A percentile compares a stretch with the other conserved stretches of the same genome.
Conservation (phyloP, 371 early-diverging fungal genomes). For the Batrachochytrium dendrobatidis region DNA sequence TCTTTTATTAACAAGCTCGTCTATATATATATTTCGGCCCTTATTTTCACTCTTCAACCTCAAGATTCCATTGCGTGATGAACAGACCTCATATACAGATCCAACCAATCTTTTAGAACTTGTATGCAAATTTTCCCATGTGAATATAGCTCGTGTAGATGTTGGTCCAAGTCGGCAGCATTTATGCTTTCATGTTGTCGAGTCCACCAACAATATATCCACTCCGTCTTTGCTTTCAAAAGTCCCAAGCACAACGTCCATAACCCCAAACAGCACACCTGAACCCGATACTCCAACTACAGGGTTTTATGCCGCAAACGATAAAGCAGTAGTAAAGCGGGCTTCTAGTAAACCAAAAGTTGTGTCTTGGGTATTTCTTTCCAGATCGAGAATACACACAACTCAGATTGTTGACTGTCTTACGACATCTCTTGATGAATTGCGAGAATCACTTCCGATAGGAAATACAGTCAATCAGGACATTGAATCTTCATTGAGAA, state of each 20-base stretch:
- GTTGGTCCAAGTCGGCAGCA: slow-evolving; percentile 46
- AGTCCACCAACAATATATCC: background rate
- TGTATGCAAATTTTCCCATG: slow-evolving; percentile 19
- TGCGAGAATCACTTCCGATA: too few relatives aligned
- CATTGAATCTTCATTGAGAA: slow-evolving; percentile 43
- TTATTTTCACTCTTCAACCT: slow-evolving; percentile 7
- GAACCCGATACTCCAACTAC: too few relatives aligned
- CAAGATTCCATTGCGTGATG: slow-evolving; percentile 6
- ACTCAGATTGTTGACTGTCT: slow-evolving; percentile 2
- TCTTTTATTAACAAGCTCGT: slow-evolving; percentile 8
- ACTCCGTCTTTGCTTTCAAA: background rate
- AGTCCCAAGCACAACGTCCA: background rate
- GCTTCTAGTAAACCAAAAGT: background rate
- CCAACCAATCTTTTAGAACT: slow-evolving; percentile 26
- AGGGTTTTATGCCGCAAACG: too few relatives aligned
- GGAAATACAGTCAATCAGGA: slow-evolving; percentile 35
- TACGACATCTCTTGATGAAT: background rate
- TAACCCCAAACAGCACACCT: background rate
- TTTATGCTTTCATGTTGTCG: slow-evolving; percentile 24
- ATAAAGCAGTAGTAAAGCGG: too few relatives aligned
- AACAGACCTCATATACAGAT: slow-evolving; percentile 16
- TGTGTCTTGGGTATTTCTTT: background rate
- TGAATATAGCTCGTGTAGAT: slow-evolving; percentile 33
- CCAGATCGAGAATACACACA: background rate
- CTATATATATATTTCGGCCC: slow-evolving; percentile 12